Base-by-base conservation (phyloP, 306 rosid genomes). In the Canavalia ensiformis region DNA sequence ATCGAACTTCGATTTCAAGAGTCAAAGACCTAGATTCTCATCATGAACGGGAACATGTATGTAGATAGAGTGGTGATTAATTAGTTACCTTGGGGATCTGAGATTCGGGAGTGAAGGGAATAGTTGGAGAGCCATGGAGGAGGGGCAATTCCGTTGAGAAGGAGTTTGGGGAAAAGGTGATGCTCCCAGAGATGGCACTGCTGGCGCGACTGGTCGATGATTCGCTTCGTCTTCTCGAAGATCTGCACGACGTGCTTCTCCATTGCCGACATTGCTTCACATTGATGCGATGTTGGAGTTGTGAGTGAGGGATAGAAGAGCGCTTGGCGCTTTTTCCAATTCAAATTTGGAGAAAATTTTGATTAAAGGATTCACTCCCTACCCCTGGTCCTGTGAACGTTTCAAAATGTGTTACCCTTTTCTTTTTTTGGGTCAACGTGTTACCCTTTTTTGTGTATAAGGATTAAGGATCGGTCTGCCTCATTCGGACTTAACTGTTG, bases 241-340 rank as follows among this genome's bases (percentile, higher is more conserved):
- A 96, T 90, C 89, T 92, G 92, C 8, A 87, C 79, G 47, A 90
- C 74, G 34, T 84, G 91, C 88, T 89, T 90, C 97, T 94, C 98
- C 39, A 78, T 88, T 81, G 86, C 71, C 85, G 97, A 67, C 92
- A 88, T 63, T 59, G 55, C 68, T 59, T 75, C 79, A 12, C 79
- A 74, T 74, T 4, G 56, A 28, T 67, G 81, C 92, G 92, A 89
- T 85, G 78, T 34, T 51, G 41, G 41, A 37, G 41, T 37, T 37
- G 2, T 37, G 41, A 37, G 41, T 37, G 41, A 37, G 4, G 41
- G 41, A 4, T 37, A 2, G 41, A 37, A 37, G 41, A 37, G 41
- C 41, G 41, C 4, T 37, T 37, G 41, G 41, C 41, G 41, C 41
- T 37, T 2, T 37, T 37, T 37, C 41, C 41, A 37, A 37, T 37